Conservation (phyloP, 345 rosid genomes). For the Eucalyptus tenuipes region DNA sequence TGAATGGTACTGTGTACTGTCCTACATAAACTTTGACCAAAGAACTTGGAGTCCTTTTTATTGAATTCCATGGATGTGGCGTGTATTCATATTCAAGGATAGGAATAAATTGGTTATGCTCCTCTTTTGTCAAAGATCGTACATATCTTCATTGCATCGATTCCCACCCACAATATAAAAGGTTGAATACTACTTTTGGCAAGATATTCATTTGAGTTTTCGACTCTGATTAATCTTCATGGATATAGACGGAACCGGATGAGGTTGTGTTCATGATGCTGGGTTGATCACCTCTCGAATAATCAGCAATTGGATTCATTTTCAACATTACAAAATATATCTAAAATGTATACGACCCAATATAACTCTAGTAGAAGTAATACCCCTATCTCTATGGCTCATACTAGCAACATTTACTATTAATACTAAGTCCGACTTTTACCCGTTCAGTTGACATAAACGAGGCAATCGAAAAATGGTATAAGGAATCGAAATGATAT, state of each 20-base stretch:
- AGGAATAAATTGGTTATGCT: neutral
- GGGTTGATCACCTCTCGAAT: neutral
- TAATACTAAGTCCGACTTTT: neutral
- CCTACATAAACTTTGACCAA: neutral
- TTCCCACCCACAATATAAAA: neutral
- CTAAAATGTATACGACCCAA: neutral
- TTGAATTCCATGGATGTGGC: neutral
- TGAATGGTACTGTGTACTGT: neutral
- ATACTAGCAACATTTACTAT: neutral
- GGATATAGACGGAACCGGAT: rapidly evolving
- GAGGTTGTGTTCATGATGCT: neutral
- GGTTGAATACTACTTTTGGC: neutral
- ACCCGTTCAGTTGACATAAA: neutral
- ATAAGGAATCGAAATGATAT: neutral
- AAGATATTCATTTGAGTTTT: neutral
- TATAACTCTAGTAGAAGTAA: neutral
- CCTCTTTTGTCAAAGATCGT: neutral
- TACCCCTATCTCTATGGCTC: neutral
- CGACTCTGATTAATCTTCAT: neutral
- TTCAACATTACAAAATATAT: neutral
- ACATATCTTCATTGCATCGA: neutral
- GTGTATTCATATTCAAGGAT: neutral
- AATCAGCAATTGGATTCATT: neutral
- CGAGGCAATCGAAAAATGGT: neutral
- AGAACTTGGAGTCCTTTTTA: neutral